Conservation (phyloP, 768 basidiomycete species). For the Tremella fuciformis region DNA sequence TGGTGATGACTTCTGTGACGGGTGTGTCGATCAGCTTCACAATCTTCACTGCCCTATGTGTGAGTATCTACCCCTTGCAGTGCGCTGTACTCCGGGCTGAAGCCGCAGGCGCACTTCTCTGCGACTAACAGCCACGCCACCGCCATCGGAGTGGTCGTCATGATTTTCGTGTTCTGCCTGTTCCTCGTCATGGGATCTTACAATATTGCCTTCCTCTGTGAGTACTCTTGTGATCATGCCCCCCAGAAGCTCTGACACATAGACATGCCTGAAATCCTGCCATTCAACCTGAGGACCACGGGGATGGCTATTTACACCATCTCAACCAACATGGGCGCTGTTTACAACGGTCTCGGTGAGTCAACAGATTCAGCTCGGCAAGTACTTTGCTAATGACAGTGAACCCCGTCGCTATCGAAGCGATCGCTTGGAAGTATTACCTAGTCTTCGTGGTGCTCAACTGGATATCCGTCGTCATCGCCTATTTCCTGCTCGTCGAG, state of each 20-base stretch:
- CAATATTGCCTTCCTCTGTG: not conserved
- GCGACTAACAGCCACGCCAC: not conserved
- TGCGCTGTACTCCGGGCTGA: not conserved
- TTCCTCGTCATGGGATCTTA: not conserved
- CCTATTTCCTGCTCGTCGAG: slow-evolving; percentile 22
- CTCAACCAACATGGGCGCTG: slow-evolving; percentile 10
- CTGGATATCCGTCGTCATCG: not conserved
- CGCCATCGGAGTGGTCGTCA: not conserved
- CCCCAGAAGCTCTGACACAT: not conserved
- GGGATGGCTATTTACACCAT: slow-evolving; percentile 28
- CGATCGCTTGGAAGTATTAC: slow-evolving; percentile 33
- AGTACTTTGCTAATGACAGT: slow-evolving; percentile 5
- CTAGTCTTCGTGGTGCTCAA: not conserved
- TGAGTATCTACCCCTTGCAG: not conserved
- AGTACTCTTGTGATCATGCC: not conserved
- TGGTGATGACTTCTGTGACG: slow-evolving; percentile 20
- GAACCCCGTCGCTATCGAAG: slow-evolving; percentile 32
- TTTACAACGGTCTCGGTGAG: slow-evolving; percentile 4
- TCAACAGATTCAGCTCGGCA: not conserved
- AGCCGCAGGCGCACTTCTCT: not conserved
- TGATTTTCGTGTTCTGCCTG: not conserved
- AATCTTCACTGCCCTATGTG: slow-evolving; percentile 23
- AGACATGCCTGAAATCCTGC: slow-evolving; percentile 40
- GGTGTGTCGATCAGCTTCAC: slow-evolving; percentile 19
- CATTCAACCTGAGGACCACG: slow-evolving; percentile 24